Evolutionary conservation across 1,139 yeast species (phyloP).

Genomic region (Nakaseomyces nivariensis): DNA sequence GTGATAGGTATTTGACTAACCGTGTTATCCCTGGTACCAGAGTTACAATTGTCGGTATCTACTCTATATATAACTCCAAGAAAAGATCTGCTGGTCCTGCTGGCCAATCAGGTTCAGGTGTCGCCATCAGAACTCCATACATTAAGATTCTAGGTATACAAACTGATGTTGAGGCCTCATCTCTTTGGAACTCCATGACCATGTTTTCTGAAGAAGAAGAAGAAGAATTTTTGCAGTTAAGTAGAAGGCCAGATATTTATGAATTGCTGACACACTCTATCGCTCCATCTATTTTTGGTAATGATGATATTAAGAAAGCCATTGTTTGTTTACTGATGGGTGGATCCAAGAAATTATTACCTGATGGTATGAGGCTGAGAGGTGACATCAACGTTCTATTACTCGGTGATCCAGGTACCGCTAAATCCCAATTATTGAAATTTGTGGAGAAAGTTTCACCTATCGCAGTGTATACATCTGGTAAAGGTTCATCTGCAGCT

Average conservation of each 20-base stretch:
- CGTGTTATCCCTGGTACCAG: conserved; percentile 91
- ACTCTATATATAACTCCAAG: conserved; percentile 76
- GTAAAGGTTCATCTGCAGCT: conserved; percentile 98
- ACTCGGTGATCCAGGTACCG: conserved; percentile 98
- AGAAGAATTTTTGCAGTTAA: conserved; percentile 73
- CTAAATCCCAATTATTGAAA: conserved; percentile 88
- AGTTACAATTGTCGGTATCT: conserved; percentile 84
- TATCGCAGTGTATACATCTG: conserved; percentile 91
- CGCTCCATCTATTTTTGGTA: conserved; percentile 96
- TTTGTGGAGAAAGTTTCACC: conserved; percentile 94
- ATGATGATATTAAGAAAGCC: conserved; percentile 83
- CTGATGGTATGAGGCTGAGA: conserved; percentile 93
- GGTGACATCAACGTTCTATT: conserved; percentile 92
- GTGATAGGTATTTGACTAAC: conserved; percentile 84
- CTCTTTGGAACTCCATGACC: conserved; percentile 47
- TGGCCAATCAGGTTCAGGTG: conserved; percentile 32
- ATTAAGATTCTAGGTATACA: conserved; percentile 79
- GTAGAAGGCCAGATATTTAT: conserved; percentile 76
- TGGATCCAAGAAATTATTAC: conserved; percentile 83
- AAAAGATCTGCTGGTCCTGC: conserved; percentile 26
- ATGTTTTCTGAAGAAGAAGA: conserved; percentile 83
- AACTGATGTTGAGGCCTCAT: conserved; percentile 67
- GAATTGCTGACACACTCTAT: conserved; percentile 79
- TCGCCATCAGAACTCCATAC: conserved; percentile 90
- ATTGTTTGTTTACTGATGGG: conserved; percentile 88